Base-by-base conservation (phyloP, 2,329 filamentous ascomycete genomes). In the Sclerotinia sclerotiorum region DNA sequence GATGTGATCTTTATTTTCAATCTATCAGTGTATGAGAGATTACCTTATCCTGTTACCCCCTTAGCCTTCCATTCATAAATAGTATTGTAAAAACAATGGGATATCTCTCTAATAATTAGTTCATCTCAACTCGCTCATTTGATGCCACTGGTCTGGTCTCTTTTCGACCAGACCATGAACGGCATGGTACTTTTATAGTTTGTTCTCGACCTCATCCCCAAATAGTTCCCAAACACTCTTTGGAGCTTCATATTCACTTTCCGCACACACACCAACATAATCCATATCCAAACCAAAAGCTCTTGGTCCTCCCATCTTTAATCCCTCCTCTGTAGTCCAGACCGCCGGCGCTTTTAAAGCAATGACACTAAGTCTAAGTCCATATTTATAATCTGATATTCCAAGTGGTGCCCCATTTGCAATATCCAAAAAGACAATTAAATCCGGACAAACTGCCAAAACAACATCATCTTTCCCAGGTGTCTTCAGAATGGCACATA, bases 361-460 rank as follows among this genome's bases (percentile, higher is more conserved):
- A 69, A 86, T 81, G 0, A 86, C 83, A 44, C 76, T 81, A 0
- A 85, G 84, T 5, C 80, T 77, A 3, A 85, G 71, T 0, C 84
- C 84, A 66, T 85, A 86, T 13, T 83, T 79, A 42, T 84, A 75
- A 32, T 85, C 83, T 19, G 82, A 81, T 0, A 83, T 82, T 0
- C 83, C 83, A 5, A 85, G 78, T 0, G 83, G 83, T 61, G 82
- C 82, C 0, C 83, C 83, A 60, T 84, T 82, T 24, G 78, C 77
- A 48, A 77, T 79, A 72, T 85, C 84, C 4, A 81, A 64, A 29
- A 81, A 76, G 5, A 72, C 73, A 17, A 77, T 76, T 4, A 77
- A 61, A 68, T 77, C 75, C 2, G 75, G 75, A 70, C 75, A 76
- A 11, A 72, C 61, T 5, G 75, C 75, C 44, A 77, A 27, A 4